Conservation (phyloP, 2,329 filamentous ascomycete species). For the Drechmeria coniospora region DNA sequence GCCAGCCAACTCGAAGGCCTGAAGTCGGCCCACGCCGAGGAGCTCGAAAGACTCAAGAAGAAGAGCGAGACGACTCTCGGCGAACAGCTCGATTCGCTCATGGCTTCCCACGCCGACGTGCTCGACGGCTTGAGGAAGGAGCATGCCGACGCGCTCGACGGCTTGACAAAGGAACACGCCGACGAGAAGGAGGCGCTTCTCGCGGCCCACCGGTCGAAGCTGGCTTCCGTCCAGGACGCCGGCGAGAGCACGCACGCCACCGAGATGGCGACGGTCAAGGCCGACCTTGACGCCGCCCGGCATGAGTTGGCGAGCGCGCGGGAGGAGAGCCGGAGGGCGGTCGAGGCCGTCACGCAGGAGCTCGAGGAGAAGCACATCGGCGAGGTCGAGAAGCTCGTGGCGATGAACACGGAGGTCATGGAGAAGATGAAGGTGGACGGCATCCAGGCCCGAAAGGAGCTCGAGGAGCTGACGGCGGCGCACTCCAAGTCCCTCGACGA, state of each 20-base stretch:
- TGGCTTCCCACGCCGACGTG: constrained; percentile 26
- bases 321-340: constrained; percentile 24
- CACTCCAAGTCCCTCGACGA: constrained; percentile 24
- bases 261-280: constrained; percentile 15
- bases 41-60: constrained; percentile 27
- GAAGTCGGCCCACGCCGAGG: constrained; percentile 36
- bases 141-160: constrained; percentile 22
- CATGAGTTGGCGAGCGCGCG: constrained; percentile 31
- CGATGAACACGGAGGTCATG: constrained; percentile 25
- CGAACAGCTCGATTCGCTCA: constrained; percentile 25
- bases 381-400: constrained; percentile 31
- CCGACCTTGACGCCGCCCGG: constrained; percentile 21
- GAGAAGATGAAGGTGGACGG: constrained; percentile 24
- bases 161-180: constrained; percentile 24
- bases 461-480: constrained; percentile 24
- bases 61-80: constrained; percentile 24
- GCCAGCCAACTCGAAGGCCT: constrained; percentile 36
- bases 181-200: constrained; percentile 20
- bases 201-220: constrained; percentile 15
- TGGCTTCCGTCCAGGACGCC: constrained; percentile 15
- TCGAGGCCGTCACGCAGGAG: constrained; percentile 29
- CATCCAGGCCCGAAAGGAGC: constrained; percentile 22
- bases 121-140: constrained; percentile 28
- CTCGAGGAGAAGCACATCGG: constrained; percentile 28
- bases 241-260: constrained; percentile 12